Conservation (phyloP, 139 green algal species). For the Chlorella vulgaris region DNA sequence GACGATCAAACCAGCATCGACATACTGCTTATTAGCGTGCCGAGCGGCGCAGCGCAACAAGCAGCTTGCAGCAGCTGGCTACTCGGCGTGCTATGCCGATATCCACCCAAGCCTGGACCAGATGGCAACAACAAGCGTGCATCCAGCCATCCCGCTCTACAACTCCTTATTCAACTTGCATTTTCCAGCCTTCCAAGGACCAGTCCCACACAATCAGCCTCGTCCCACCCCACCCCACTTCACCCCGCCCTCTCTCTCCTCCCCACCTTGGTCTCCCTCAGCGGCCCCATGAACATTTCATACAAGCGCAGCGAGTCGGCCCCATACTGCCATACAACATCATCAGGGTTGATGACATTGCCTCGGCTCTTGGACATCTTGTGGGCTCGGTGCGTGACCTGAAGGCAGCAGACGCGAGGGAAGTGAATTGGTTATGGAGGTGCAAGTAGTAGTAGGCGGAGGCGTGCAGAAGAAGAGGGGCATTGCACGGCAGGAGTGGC, state of each 20-base stretch:
- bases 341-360: slow-evolving; percentile 99
- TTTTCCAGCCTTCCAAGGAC: neutral
- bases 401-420: neutral
- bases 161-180: neutral
- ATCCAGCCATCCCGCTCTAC: neutral
- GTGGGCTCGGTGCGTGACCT: slow-evolving; percentile 83
- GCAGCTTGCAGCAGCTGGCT: too few relatives aligned
- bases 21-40: too few relatives aligned
- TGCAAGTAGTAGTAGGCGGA: too few relatives aligned
- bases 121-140: too few relatives aligned
- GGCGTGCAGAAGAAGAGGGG: too few relatives aligned
- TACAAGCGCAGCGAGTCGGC: slow-evolving; percentile 97
- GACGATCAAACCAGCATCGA: too few relatives aligned
- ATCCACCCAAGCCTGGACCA: too few relatives aligned
- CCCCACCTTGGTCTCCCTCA: slow-evolving; percentile 90
- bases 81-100: too few relatives aligned
- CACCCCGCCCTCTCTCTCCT: too few relatives aligned
- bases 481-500: too few relatives aligned
- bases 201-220: neutral
- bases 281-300: slow-evolving; percentile 99
- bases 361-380: slow-evolving; percentile 98
- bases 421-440: neutral
- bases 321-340: slow-evolving; percentile 91
- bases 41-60: too few relatives aligned
- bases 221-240: neutral